These are phyloP conservation scores for Aciculosporium take DNA, from an alignment of 2,329 filamentous ascomycete species.

Conservation along the genomic window DNA sequence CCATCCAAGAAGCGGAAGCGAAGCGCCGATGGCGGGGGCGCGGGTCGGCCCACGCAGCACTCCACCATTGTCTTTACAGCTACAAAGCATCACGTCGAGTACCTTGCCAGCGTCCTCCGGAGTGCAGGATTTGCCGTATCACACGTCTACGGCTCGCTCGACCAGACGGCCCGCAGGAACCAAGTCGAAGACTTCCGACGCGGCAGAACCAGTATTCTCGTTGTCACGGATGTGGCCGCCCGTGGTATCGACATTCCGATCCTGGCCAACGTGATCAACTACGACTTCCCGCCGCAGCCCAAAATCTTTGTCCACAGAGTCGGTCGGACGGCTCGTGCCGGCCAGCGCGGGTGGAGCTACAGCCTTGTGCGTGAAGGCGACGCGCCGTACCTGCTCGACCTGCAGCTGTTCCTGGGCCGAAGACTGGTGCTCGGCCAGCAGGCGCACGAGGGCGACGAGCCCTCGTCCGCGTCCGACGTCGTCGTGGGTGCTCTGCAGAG, in stretches of 20 bases:
- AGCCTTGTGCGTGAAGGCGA: slow-evolving; percentile 81
- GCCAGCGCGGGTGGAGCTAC: slow-evolving; percentile 86
- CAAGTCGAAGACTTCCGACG: slow-evolving; percentile 82
- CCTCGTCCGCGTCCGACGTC: slow-evolving; percentile 70
- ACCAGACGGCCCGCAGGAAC: slow-evolving; percentile 82
- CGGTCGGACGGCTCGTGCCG: slow-evolving; percentile 87
- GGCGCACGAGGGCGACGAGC: slow-evolving; percentile 39
- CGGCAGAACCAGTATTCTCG: slow-evolving; percentile 75
- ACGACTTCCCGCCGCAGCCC: slow-evolving; percentile 90
- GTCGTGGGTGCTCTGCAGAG: slow-evolving; percentile 65
- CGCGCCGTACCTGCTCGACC: slow-evolving; percentile 78
- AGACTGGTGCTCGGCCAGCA: slow-evolving; percentile 64
- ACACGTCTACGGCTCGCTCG: slow-evolving; percentile 86
- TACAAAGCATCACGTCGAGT: slow-evolving; percentile 96
- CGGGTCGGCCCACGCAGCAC: slow-evolving; percentile 63
- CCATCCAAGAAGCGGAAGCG: slow-evolving; percentile 61
- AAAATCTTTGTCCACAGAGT: slow-evolving; percentile 96
- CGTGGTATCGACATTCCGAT: slow-evolving; percentile 96
- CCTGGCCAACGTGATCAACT: slow-evolving; percentile 95
- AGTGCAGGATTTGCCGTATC: slow-evolving; percentile 78
- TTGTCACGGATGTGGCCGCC: slow-evolving; percentile 92
- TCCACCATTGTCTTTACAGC: slow-evolving; percentile 92
- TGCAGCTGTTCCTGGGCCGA: slow-evolving; percentile 88
- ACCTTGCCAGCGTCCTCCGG: slow-evolving; percentile 66
- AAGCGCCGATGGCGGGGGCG: slow-evolving; percentile 32